Evolutionary conservation across 176 grass and related monocot species (phyloP).

Genomic region (Tuctoria greenei): DNA sequence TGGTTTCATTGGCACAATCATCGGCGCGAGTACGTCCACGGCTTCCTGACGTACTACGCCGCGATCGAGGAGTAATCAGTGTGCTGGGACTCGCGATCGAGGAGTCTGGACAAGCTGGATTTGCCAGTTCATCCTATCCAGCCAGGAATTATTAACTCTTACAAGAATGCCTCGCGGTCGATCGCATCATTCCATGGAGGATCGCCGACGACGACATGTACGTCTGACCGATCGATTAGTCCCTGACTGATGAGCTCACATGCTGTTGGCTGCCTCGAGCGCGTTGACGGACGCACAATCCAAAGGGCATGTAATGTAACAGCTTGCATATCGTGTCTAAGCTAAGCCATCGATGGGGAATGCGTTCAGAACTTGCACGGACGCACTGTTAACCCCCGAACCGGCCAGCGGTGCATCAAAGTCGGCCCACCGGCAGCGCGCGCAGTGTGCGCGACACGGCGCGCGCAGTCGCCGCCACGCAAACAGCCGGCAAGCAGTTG

Average conservation of each 20-base stretch:
- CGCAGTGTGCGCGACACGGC: background rate
- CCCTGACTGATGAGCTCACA: no score
- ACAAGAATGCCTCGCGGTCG: background rate
- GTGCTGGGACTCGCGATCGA: background rate
- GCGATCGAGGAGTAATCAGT: background rate
- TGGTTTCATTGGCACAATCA: conserved; percentile 6
- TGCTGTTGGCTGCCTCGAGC: no score
- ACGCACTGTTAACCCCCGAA: background rate
- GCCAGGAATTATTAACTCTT: background rate
- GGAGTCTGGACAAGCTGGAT: background rate
- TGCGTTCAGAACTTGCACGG: background rate
- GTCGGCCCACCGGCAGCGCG: background rate
- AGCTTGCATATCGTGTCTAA: background rate
- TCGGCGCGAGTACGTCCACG: conserved; percentile 23
- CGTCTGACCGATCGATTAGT: background rate
- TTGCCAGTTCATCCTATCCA: conserved; percentile 16
- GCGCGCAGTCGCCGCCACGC: background rate
- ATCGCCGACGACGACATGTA: no score
- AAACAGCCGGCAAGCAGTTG: background rate
- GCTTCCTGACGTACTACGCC: background rate
- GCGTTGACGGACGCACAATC: conserved; percentile 9
- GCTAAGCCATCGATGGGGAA: background rate
- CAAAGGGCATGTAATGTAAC: no score
- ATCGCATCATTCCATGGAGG: background rate
- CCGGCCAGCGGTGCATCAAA: background rate